A percentile compares a stretch with the other conserved stretches of the same genome.
phyloP scores from a whole-genome alignment of 805 yeast species.

The Hermanozyma aechmeae region DNA sequence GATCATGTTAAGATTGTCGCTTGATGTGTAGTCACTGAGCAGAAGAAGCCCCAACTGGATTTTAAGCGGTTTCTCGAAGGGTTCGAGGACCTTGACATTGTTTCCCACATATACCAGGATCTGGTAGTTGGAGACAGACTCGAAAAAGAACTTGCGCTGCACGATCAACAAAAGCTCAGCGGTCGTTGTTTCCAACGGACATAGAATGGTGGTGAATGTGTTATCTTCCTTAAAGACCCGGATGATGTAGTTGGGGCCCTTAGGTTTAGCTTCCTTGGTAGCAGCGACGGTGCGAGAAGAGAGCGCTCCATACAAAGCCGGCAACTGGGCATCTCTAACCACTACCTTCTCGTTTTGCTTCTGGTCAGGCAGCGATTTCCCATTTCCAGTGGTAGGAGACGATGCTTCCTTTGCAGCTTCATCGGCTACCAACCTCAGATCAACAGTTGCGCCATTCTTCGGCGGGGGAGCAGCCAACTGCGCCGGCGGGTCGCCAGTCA shows the following conservation, averaged over 20 bases:
- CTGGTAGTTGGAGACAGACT: constrained; percentile 62
- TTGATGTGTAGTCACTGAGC: constrained; percentile 68
- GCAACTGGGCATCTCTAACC: neutral
- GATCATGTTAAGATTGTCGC: constrained; percentile 67
- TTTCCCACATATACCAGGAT: constrained; percentile 70
- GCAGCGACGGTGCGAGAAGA: neutral
- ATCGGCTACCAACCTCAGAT: too few species aligned
- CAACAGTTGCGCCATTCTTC: too few species aligned
- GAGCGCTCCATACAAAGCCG: neutral
- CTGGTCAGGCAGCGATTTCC: too few species aligned
- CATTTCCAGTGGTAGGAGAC: too few species aligned
- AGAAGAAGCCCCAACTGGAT: constrained; percentile 66
- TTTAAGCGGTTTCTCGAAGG: constrained; percentile 66
- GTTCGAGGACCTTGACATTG: constrained; percentile 60
- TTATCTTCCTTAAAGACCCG: constrained; percentile 79
- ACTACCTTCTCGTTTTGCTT: too few species aligned
- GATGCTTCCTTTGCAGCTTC: too few species aligned
- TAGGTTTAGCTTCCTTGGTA: too few species aligned
- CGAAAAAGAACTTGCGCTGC: constrained; percentile 70
- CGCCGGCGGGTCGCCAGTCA: constrained; percentile 13
- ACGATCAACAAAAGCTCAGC: constrained; percentile 62
- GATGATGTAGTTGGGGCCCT: constrained; percentile 38
- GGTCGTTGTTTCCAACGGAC: constrained; percentile 71
- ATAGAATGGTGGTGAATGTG: constrained; percentile 74
- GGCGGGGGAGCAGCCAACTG: too few species aligned